Evolutionary conservation across 345 rosid species (phyloP), one percentile per base, ranked within the genome.

Genomic region (Gossypium sturtianum): DNA sequence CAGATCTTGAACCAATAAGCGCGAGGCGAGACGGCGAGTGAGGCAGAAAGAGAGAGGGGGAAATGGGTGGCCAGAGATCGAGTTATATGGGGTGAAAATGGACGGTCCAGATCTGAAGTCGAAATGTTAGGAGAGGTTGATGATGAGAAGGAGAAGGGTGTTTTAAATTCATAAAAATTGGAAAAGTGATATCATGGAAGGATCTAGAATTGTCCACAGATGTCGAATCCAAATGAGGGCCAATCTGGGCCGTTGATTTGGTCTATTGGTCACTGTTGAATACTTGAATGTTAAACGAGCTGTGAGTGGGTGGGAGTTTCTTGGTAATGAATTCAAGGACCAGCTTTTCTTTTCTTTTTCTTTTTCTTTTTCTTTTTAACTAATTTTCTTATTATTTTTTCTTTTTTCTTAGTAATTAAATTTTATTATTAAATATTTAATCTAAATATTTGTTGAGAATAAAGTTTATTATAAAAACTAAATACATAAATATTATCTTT

Each of bases 41-140:
- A 58, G 38, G n/a, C 66, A 73, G 79, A 47, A 2, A 29, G 43
- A 66, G 73, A 17, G 74, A 64, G 64, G 11, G 11, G 3, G 3
- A 3, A 13, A 1, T 52, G 0, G 0, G 16, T 1, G 62, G 74
- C 53, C 7, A 5, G 80, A 58, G 71, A 74, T 48, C 12, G 13
- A 9, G 0, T 67, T 77, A 47, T 77, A 85, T 34, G 25, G 1
- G 3, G 0, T 52, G 11, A 11, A 2, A 57, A 70, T 74, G 70
- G 71, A 83, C 86, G 88, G 86, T 71, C 70, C 20, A 12, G 86
- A 85, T 85, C 29, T 54, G 34, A 57, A 27, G 60, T 68, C 17
- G 59, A 69, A 69, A 51, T 9, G 13, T 11, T 48, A 6, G 3
- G 20, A 66, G 25, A 23, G 67, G 43, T 72, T 23, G 57, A 20